Conservation (phyloP, 148 eudicot species). For the Cornus suecica region DNA sequence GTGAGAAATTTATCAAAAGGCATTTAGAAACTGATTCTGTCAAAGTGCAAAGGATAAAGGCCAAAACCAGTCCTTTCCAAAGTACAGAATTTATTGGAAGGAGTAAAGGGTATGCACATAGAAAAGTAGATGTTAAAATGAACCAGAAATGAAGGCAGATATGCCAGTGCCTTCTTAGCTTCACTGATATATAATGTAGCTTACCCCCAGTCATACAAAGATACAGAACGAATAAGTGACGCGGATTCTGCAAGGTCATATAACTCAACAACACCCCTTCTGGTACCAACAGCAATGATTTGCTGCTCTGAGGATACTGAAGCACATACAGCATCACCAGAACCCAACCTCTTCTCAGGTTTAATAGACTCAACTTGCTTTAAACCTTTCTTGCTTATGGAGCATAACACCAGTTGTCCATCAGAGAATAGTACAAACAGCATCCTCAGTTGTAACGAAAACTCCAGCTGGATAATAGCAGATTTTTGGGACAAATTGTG, state of each 20-base stretch:
- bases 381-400: conserved; percentile 81
- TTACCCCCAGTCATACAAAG: conserved; percentile 85
- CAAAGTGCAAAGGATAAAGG: neutral
- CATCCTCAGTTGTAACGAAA: conserved; percentile 49
- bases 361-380: conserved; percentile 67
- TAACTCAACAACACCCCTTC: conserved; percentile 72
- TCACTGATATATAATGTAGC: conserved; percentile 17
- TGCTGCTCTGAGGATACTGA: conserved; percentile 78
- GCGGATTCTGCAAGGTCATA: conserved; percentile 76
- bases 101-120: neutral
- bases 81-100: neutral
- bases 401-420: conserved; percentile 73
- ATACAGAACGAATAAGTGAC: conserved; percentile 69
- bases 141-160: neutral
- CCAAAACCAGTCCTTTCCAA: neutral
- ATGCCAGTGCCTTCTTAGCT: neutral
- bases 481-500: conserved; percentile 34
- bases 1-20: no score
- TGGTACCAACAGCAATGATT: conserved; percentile 95
- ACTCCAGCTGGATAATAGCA: conserved; percentile 65
- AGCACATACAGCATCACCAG: conserved; percentile 78
- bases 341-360: conserved; percentile 65
- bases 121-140: neutral
- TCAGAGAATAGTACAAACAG: conserved; percentile 65
- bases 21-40: no score